These are phyloP conservation scores for Lactarius vividus DNA, from an alignment of 768 basidiomycete species.

Conservation along the genomic window DNA sequence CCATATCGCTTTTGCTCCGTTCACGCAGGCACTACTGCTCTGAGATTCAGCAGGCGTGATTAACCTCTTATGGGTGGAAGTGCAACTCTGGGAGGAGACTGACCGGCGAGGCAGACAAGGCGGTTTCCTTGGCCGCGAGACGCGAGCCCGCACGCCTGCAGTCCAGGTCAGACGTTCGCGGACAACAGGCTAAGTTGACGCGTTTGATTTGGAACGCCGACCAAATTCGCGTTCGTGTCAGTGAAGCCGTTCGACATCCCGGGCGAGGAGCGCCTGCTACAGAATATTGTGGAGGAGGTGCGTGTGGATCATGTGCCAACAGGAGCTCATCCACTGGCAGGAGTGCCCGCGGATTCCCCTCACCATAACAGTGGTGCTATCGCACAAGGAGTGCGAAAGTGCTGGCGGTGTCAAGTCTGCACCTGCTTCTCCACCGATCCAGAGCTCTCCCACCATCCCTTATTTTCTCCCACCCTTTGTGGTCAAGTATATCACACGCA, in stretches of 20 bases:
- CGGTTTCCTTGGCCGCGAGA: neutral
- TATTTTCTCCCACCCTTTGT: neutral
- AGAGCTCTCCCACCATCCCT: no score
- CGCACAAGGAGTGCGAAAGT: constrained; percentile 91
- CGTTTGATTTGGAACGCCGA: constrained; percentile 26
- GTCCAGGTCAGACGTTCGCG: neutral
- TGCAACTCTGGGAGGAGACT: constrained; percentile 13
- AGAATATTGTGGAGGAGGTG: constrained; percentile 89
- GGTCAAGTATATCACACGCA: no score
- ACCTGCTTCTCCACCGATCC: constrained; percentile 44
- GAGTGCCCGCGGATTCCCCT: no score
- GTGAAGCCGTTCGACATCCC: constrained; percentile 55
- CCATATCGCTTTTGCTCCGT: no score
- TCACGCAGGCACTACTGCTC: no score
- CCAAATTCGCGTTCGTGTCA: constrained; percentile 30
- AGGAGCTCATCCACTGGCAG: no score
- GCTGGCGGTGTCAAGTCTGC: constrained; percentile 58
- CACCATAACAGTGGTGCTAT: constrained; percentile 52
- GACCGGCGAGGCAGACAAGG: neutral
- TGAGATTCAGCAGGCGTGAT: no score
- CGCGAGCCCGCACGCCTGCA: neutral
- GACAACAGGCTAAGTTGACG: neutral
- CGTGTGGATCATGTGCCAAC: constrained; percentile 6
- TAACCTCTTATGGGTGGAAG: no score
- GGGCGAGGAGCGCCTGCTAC: no score